These are phyloP conservation scores for Alisma plantagoaquatica DNA, from an alignment of 106 monocot species.

Conservation along the genomic window DNA sequence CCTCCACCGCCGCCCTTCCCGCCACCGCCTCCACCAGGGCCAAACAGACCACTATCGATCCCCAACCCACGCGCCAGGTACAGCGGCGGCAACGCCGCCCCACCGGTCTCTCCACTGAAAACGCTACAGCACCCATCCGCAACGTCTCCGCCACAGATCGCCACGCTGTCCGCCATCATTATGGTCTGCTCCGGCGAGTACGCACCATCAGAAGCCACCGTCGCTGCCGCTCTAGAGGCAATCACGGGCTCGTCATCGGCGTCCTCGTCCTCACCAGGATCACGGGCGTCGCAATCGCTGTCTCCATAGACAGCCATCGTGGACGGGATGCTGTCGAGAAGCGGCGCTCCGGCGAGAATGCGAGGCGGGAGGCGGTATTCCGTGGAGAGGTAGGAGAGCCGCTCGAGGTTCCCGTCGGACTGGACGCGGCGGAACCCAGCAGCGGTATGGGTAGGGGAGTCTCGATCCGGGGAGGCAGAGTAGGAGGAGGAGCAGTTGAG, in stretches of 20 bases:
- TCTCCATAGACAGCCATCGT: no score
- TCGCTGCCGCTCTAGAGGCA: no score
- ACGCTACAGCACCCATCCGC: neutral
- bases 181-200: no score
- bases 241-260: slow-evolving; percentile 8
- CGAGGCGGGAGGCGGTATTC: neutral
- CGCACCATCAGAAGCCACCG: no score
- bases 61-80: slow-evolving; percentile 13
- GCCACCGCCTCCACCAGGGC: slow-evolving; percentile 2
- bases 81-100: neutral
- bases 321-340: no score
- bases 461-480: slow-evolving; percentile 1
- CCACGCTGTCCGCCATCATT: no score
- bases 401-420: slow-evolving; percentile 11
- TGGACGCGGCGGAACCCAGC: slow-evolving; percentile 1
- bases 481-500: neutral
- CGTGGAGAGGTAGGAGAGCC: neutral
- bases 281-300: no score
- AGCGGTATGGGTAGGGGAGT: neutral
- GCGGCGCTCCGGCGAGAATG: slow-evolving; percentile 26
- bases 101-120: neutral
- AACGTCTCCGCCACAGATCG: no score
- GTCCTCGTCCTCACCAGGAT: slow-evolving; percentile 15
- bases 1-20: slow-evolving; percentile 11
- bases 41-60: neutral